Evolutionary conservation across 1,284 basidiomycete genomes (phyloP), one percentile per base, ranked within the genome.

Genomic region (Heliocybe sulcata): DNA sequence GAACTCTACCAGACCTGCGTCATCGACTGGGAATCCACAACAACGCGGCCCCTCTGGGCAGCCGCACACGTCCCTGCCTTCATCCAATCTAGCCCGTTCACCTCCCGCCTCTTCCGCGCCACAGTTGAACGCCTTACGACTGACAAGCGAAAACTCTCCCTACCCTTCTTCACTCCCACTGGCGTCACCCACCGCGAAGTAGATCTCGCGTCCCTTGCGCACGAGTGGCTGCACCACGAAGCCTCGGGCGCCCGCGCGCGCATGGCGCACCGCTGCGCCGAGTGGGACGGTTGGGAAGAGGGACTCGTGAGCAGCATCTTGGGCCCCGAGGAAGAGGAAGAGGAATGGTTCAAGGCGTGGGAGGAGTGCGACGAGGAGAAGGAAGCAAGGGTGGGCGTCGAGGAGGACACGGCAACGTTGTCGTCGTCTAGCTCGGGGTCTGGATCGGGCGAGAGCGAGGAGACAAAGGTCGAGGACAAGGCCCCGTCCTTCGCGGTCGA

Each of bases 271-370:
- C 80, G 87, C 19, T 87, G 82, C 60, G 79, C 77, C 35, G 89
- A 92, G 64, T 91, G 89, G 89, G 88, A 91, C 63, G 89, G 88
- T 1, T 92, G 89, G 88, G 88, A 92, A 63, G 89, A 91, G 63
- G 89, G 87, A 0, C 72, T 92, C 23, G 79, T 87, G 1, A 80
- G 82, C 11, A 83, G 80, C 57, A 87, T 90, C 48, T 72, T 91
- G 23, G 88, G 87, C 0, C 77, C 82, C 0, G 83, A 80, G 61
- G 87, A 87, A 22, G 66, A 74, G 50, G 83, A 89, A 60, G 80
- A 80, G 3, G 84, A 85, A 52, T 88, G 86, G 86, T 81, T 83
- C 67, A 72, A 72, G 58, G 74, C 74, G 49, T 69, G 67, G 66
- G 63, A 67, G 2, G 74, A 75, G 31, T 65, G 62, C 8, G 67